A percentile compares a stretch with the other conserved stretches of the same genome.
These are phyloP conservation scores for Alternaria sp. DNA, from an alignment of 2,329 filamentous ascomycete species.

Conservation along the genomic window DNA sequence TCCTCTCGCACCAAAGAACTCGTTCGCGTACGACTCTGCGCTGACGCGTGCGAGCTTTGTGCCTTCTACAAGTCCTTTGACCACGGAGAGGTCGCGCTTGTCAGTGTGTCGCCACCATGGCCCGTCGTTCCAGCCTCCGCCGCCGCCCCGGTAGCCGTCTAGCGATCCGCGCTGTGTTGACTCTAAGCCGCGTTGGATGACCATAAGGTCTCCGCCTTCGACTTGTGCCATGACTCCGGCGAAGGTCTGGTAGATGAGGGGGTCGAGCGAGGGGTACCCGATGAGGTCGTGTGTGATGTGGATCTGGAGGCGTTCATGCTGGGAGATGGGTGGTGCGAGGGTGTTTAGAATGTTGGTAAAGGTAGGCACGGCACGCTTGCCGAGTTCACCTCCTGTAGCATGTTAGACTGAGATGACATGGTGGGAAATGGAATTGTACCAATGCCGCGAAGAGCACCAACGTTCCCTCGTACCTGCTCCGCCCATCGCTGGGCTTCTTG, in stretches of 20 bases:
- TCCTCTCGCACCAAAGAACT: conserved; percentile 80
- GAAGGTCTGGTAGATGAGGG: conserved; percentile 89
- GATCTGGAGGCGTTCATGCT: conserved; percentile 94
- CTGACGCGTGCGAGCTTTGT: conserved; percentile 90
- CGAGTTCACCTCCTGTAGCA: conserved; percentile 72
- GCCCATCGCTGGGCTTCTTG: conserved; percentile 97
- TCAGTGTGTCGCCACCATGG: conserved; percentile 88
- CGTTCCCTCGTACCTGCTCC: conserved; percentile 89
- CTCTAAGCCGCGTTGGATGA: conserved; percentile 92
- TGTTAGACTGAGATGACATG: conserved; percentile 17
- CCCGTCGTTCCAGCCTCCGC: conserved; percentile 84
- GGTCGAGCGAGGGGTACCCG: conserved; percentile 92
- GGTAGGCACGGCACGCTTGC: conserved; percentile 80
- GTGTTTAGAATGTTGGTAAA: conserved; percentile 95
- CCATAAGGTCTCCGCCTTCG: conserved; percentile 91
- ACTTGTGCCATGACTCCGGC: conserved; percentile 98
- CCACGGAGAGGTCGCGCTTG: conserved; percentile 77
- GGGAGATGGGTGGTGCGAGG: conserved; percentile 92
- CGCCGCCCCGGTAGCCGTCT: conserved; percentile 62
- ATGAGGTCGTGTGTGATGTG: conserved; percentile 96
- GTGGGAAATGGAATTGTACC: conserved; percentile 58
- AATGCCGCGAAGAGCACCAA: conserved; percentile 75
- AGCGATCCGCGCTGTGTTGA: conserved; percentile 72
- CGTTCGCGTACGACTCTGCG: conserved; percentile 84
- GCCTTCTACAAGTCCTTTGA: conserved; percentile 82